Evolutionary conservation across 495 filamentous ascomycete species (phyloP), one percentile per base, ranked within the genome.

Genomic region (Collariella sp.): DNA sequence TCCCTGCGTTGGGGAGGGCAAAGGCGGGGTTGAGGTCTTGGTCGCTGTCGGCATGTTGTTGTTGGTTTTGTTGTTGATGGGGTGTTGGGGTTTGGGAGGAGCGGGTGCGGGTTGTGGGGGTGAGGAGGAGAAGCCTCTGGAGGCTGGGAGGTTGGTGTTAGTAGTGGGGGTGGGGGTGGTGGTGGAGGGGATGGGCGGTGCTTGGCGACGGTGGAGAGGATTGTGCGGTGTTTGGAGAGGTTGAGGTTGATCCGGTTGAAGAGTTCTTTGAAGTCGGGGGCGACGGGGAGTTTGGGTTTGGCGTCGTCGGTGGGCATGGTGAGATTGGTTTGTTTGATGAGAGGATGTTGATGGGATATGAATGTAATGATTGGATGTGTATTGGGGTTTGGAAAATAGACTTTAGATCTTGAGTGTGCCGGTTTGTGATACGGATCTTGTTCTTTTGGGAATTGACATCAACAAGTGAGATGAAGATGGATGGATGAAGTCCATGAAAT

Each of bases 191-290:
- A 40, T 53, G 45, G 31, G 24, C 31, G 23, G 38, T 52, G 56
- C 9, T 50, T 53, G 36, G 56, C 47, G 18, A 57, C 41, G 29
- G 56, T 38, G 31, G 56, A 43, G 43, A 59, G 24, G 33, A 63
- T 10, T 10, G 36, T 31, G 9, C 52, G 40, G 50, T 52, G 50
- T 20, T 58, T 58, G 44, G 61, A 16, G 10, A 57, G 35, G 55
- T 35, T 23, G 20, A 64, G 51, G 43, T 50, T 59, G 46, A 74
- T 66, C 36, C 62, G 63, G 63, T 73, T 72, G 64, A 70, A 62
- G 49, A 62, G 55, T 23, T 65, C 54, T 33, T 66, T 53, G 52
- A 65, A 57, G 56, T 69, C 60, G 9, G 68, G 61, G 43, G 66
- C 63, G n/a, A 58, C 52, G 42, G 63, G 61, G 38, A 46, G 56